A percentile compares a stretch with the other conserved stretches of the same genome.
These are phyloP conservation scores for Nigrograna mackinnonii DNA, from an alignment of 2,329 filamentous ascomycete genomes.

Conservation along the genomic window DNA sequence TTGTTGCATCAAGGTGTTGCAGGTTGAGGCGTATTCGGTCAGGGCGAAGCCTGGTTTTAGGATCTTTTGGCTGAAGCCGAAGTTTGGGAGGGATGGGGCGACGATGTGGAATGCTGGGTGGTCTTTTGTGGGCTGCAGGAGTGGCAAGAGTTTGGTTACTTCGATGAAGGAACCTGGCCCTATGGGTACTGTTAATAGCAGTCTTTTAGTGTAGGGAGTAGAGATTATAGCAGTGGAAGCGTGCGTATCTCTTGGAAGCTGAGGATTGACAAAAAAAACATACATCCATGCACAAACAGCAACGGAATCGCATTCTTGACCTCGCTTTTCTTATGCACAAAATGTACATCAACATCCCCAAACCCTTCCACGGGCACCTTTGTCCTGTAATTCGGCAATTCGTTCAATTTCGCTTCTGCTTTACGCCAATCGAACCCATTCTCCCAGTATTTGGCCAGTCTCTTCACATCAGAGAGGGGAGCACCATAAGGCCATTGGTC, in stretches of 20 bases:
- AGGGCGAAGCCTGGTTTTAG: constrained; percentile 61
- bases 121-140: constrained; percentile 37
- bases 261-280: too few species aligned
- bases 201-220: background rate
- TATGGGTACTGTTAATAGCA: constrained; percentile 13
- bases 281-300: constrained; percentile 69
- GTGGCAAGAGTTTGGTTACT: constrained; percentile 62
- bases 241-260: too few species aligned
- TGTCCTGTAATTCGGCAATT: constrained; percentile 62
- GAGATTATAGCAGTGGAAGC: too few species aligned
- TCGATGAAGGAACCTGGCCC: constrained; percentile 72
- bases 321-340: constrained; percentile 61
- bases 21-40: constrained; percentile 64
- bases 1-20: constrained; percentile 70
- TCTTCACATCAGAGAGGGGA: constrained; percentile 63
- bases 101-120: constrained; percentile 57
- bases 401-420: constrained; percentile 62
- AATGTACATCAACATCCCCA: constrained; percentile 64
- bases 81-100: constrained; percentile 60
- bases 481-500: constrained; percentile 62
- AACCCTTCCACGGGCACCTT: constrained; percentile 61
- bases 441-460: constrained; percentile 62
- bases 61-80: constrained; percentile 56
- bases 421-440: constrained; percentile 63
- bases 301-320: constrained; percentile 62